Evolutionary conservation across 192 early-diverging fungal species (phyloP), one percentile per base, ranked within the genome.

Genomic region (Obelidium mucronatum): DNA sequence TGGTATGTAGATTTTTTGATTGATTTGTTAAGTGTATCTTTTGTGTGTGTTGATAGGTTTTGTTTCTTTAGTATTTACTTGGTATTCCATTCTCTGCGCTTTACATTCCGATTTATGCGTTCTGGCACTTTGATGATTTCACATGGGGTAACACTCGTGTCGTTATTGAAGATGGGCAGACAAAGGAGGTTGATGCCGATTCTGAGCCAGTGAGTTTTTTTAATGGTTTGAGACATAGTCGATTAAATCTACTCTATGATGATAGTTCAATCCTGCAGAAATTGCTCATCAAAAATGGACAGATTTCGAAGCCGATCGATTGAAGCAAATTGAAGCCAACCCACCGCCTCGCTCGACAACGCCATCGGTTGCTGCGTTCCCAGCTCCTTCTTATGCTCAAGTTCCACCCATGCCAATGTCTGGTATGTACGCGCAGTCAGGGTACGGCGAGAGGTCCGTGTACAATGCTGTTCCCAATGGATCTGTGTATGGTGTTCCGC

Each of bases 71-170:
- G 82, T 98, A 98, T 80, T 85, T 98, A 19, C 78, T 97, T 1
- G 94, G 93, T 4, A 93, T 95, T 53, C 96, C 97, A 8, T 78
- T 98, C n/a, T 98, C 94, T 78, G 93, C 92, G 17, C 94, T 94
- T 74, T 92, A 93, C 78, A 90, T 98, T 53, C 97, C 97, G 0
- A 75, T 98, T 48, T 98, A 98, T 76, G 88, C 96, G 1, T 97
- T 98, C 90, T 97, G 95, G 96, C 95, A 98, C 84, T 95, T 97
- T 89, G 96, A 98, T 75, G 96, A 98, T 66, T 98, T 98, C 78
- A 94, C 93, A 2, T 98, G 97, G 97, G 97, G 97, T 77, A 96
- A 97, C 80, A 98, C 97, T n/a, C 93, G 97, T 81, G 58, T 93
- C 24, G 94, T 97, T 4, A 85, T 94, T 28, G 97, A 96, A 63